phyloP scores from a whole-genome alignment of 257 asterid species.

The Rhazya stricta region DNA sequence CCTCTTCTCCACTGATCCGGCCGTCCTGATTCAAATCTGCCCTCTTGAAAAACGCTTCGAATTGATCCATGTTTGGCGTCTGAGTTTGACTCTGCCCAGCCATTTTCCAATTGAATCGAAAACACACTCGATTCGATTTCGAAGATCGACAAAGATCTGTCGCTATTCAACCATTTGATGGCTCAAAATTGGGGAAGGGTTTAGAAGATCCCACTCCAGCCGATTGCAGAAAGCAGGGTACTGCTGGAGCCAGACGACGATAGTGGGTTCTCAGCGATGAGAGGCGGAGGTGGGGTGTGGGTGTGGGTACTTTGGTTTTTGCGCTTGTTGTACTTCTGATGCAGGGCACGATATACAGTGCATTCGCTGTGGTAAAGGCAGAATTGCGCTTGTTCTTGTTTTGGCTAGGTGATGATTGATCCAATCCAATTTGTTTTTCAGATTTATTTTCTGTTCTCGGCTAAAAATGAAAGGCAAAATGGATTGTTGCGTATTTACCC shows the following conservation, averaged over 20 bases:
- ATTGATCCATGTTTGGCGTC: slow-evolving; percentile 55
- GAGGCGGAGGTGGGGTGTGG: slow-evolving; percentile 3
- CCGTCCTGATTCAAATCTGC: slow-evolving; percentile 98
- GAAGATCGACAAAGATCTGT: slow-evolving; percentile 20
- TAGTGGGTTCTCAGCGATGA: background rate
- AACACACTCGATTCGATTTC: slow-evolving; percentile 13
- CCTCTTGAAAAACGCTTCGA: slow-evolving; percentile 72
- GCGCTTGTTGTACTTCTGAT: slow-evolving; percentile 7
- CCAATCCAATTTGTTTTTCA: slow-evolving; percentile 9
- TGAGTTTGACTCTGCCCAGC: slow-evolving; percentile 24
- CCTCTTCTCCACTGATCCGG: slow-evolving; percentile 83
- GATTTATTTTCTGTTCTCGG: slow-evolving; percentile 4
- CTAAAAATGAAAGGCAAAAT: background rate
- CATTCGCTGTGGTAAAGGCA: slow-evolving; percentile 11
- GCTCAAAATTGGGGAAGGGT: slow-evolving; percentile 16
- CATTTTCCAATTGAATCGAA: slow-evolving; percentile 22
- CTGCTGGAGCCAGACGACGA: background rate
- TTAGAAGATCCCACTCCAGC: slow-evolving; percentile 19
- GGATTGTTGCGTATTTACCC: background rate
- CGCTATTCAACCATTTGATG: slow-evolving; percentile 18
- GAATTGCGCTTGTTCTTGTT: slow-evolving; percentile 9
- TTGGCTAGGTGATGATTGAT: slow-evolving; percentile 12
- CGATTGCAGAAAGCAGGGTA: background rate
- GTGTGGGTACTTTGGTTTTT: background rate
- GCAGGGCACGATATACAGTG: slow-evolving; percentile 21